Conservation (phyloP, 2,329 filamentous ascomycete genomes). For the Scedosporium boydii region DNA sequence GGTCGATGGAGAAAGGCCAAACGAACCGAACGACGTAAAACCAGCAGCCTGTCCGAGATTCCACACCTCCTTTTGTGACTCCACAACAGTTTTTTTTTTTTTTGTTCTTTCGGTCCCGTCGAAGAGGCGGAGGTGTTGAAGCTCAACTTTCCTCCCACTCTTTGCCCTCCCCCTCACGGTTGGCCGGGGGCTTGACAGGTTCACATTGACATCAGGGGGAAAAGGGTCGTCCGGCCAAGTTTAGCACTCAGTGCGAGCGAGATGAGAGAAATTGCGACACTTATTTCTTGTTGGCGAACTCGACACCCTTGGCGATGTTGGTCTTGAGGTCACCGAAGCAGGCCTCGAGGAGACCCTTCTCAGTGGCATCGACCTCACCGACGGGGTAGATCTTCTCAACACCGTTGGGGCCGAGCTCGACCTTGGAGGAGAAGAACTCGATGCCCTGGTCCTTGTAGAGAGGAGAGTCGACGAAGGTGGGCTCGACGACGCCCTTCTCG, state of each 20-base stretch:
- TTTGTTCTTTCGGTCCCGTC: not conserved
- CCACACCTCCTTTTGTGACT: not conserved
- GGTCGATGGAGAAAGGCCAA: no score
- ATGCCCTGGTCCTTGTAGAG: conserved; percentile 98
- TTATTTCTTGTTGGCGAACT: conserved; percentile 34
- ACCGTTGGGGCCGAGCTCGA: conserved; percentile 94
- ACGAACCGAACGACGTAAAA: not conserved
- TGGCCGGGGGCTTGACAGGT: no score
- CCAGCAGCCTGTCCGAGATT: not conserved
- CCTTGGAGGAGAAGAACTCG: conserved; percentile 91
- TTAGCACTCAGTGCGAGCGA: not conserved
- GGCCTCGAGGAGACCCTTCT: conserved; percentile 83
- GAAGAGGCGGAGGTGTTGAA: not conserved
- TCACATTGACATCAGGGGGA: no score
- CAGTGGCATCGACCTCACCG: conserved; percentile 72
- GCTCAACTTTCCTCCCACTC: no score
- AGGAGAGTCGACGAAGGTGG: conserved; percentile 92
- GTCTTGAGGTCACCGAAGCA: conserved; percentile 77
- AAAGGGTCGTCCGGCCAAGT: not conserved
- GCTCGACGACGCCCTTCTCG: conserved; percentile 91
- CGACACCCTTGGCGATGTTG: conserved; percentile 89
- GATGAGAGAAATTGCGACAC: not conserved
- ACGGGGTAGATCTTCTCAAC: conserved; percentile 88
- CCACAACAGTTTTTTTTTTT: not conserved
- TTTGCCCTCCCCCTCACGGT: no score